phyloP scores from a whole-genome alignment of 1,139 yeast species.

The Hemisphaericaspora xylofermentans region DNA sequence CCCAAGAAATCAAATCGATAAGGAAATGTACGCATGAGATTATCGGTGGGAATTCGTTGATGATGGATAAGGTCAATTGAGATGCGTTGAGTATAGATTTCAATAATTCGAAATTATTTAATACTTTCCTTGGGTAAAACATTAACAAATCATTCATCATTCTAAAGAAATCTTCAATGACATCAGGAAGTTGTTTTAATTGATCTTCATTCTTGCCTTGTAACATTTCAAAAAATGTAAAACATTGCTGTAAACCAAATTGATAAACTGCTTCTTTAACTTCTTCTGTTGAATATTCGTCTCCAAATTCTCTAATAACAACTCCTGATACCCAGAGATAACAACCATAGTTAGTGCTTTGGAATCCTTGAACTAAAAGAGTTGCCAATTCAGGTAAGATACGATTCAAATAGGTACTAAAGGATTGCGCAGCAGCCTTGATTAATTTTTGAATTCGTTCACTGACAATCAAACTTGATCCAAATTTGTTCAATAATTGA shows the following conservation, averaged over 20 bases:
- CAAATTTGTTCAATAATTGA: slow-evolving; percentile 51
- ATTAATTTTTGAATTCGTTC: slow-evolving; percentile 74
- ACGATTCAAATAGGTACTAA: slow-evolving; percentile 60
- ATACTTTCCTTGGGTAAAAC: slow-evolving; percentile 71
- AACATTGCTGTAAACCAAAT: slow-evolving; percentile 50
- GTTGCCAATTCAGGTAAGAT: slow-evolving; percentile 65
- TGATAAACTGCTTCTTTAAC: slow-evolving; percentile 44
- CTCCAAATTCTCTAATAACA: slow-evolving; percentile 74
- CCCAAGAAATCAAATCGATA: slow-evolving; percentile 82
- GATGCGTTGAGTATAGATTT: slow-evolving; percentile 62
- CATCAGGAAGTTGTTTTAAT: slow-evolving; percentile 58
- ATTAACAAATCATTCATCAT: slow-evolving; percentile 78
- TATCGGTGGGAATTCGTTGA: slow-evolving; percentile 73
- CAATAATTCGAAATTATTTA: slow-evolving; percentile 56
- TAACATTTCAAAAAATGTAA: slow-evolving; percentile 38
- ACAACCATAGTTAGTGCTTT: slow-evolving; percentile 70
- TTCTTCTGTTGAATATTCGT: slow-evolving; percentile 35
- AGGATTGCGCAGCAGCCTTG: slow-evolving; percentile 66
- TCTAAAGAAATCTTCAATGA: slow-evolving; percentile 85
- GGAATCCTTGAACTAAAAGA: slow-evolving; percentile 65
- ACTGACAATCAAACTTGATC: slow-evolving; percentile 58
- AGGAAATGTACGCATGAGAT: slow-evolving; percentile 70
- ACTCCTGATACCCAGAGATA: slow-evolving; percentile 91
- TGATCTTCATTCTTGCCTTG: slow-evolving; percentile 22
- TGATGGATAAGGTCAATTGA: slow-evolving; percentile 48